Evolutionary conservation across 2,329 filamentous ascomycete genomes (phyloP).

Genomic region (Aspergillus clavatus): DNA sequence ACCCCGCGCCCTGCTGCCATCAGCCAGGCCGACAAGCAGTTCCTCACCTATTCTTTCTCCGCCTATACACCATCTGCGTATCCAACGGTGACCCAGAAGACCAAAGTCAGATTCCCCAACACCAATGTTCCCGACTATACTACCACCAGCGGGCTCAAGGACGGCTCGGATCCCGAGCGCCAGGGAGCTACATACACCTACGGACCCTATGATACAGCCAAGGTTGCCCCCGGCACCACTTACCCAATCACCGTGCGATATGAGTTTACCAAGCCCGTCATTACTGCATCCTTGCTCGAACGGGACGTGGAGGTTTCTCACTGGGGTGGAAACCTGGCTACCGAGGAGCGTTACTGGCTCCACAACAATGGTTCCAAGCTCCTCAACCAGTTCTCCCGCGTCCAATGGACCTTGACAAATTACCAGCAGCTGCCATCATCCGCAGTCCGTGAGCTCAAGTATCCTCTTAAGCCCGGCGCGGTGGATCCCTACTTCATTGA

Average conservation of each 20-base stretch:
- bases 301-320: constrained; percentile 93
- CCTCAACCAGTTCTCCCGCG: constrained; percentile 66
- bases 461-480: constrained; percentile 74
- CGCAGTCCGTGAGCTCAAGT: constrained; percentile 75
- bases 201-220: constrained; percentile 67
- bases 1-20: constrained; percentile 75
- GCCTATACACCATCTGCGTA: constrained; percentile 82
- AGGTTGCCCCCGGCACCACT: constrained; percentile 70
- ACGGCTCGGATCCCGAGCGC: constrained; percentile 68
- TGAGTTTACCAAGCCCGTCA: constrained; percentile 90
- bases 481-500: constrained; percentile 91
- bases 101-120: constrained; percentile 83
- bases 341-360: constrained; percentile 89
- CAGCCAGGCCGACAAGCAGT: constrained; percentile 80
- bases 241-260: constrained; percentile 77
- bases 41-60: constrained; percentile 78
- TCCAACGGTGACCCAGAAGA: constrained; percentile 87
- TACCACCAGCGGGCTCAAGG: constrained; percentile 57
- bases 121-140: constrained; percentile 81
- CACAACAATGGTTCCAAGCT: constrained; percentile 80
- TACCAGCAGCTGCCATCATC: constrained; percentile 73
- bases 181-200: constrained; percentile 84
- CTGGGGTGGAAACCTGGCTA: constrained; percentile 95
- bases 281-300: constrained; percentile 72
- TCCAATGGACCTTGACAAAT: constrained; percentile 66